Conservation (phyloP, 352 stramenopile genomes). For the Elongisporangium undulatum region DNA sequence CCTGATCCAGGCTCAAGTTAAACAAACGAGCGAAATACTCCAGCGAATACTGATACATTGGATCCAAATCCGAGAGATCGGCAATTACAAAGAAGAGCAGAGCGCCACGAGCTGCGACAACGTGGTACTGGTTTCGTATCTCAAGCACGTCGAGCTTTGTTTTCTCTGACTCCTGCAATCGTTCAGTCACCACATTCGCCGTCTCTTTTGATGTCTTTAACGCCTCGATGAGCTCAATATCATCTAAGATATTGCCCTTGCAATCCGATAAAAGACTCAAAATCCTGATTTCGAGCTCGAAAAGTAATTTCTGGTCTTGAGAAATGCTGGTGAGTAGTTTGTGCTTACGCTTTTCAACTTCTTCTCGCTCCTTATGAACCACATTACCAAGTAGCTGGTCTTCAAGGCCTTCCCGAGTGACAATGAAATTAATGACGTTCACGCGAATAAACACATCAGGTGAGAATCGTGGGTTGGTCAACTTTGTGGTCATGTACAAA, state of each 20-base stretch:
- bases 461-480: slow-evolving; percentile 89
- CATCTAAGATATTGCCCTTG: slow-evolving; percentile 89
- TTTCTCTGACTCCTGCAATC: slow-evolving; percentile 49
- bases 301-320: slow-evolving; percentile 84
- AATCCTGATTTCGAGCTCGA: slow-evolving; percentile 91
- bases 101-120: slow-evolving; percentile 46
- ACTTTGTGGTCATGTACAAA: slow-evolving; percentile 90
- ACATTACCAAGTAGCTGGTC: slow-evolving; percentile 89
- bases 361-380: slow-evolving; percentile 76
- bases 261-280: slow-evolving; percentile 80
- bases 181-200: slow-evolving; percentile 43
- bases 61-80: slow-evolving; percentile 50
- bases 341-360: slow-evolving; percentile 87
- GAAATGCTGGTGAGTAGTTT: slow-evolving; percentile 85
- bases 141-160: slow-evolving; percentile 60
- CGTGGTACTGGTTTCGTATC: slow-evolving; percentile 57
- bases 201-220: slow-evolving; percentile 69
- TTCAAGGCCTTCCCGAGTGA: slow-evolving; percentile 87
- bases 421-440: slow-evolving; percentile 93
- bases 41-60: slow-evolving; percentile 83
- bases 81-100: slow-evolving; percentile 71
- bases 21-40: slow-evolving; percentile 71
- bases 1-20: slow-evolving; percentile 45
- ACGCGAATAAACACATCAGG: slow-evolving; percentile 92
- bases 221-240: slow-evolving; percentile 74